phyloP scores from a whole-genome alignment of 805 yeast genomes.

The Komagataella ulmi region DNA sequence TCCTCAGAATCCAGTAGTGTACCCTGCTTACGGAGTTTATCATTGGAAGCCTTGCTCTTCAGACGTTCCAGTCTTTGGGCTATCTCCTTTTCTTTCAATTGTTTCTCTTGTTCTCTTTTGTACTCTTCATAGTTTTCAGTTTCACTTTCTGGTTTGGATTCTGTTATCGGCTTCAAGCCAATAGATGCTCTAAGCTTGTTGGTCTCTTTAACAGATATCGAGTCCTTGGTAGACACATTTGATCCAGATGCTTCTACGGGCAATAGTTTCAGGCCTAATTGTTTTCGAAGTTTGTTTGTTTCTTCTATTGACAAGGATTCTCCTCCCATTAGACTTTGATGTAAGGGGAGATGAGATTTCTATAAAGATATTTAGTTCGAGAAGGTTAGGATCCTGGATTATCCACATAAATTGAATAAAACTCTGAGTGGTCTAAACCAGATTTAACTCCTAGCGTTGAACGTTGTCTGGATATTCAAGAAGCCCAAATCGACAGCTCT shows the following conservation, averaged over 20 bases:
- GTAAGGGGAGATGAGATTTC: background rate
- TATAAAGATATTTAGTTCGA: background rate
- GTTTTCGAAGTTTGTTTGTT: conserved; percentile 29
- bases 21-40: conserved; percentile 10
- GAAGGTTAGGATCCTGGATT: background rate
- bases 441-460: background rate
- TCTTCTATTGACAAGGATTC: conserved; percentile 24
- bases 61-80: conserved; percentile 3
- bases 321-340: background rate
- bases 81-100: conserved; percentile 12
- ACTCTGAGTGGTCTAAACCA: no score
- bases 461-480: background rate
- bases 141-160: conserved; percentile 12
- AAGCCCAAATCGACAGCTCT: background rate
- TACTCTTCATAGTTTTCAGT: conserved; percentile 22
- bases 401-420: no score
- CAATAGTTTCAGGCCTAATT: conserved; percentile 29
- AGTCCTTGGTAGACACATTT: conserved; percentile 3
- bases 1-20: conserved; percentile 13
- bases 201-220: conserved; percentile 37
- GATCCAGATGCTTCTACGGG: conserved; percentile 5
- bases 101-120: conserved; percentile 19
- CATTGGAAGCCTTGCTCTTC: conserved; percentile 6
- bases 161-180: conserved; percentile 40
- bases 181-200: conserved; percentile 34